Conservation (phyloP, 352 stramenopile genomes). For the Hyaloperonospora arabidopsidis region DNA sequence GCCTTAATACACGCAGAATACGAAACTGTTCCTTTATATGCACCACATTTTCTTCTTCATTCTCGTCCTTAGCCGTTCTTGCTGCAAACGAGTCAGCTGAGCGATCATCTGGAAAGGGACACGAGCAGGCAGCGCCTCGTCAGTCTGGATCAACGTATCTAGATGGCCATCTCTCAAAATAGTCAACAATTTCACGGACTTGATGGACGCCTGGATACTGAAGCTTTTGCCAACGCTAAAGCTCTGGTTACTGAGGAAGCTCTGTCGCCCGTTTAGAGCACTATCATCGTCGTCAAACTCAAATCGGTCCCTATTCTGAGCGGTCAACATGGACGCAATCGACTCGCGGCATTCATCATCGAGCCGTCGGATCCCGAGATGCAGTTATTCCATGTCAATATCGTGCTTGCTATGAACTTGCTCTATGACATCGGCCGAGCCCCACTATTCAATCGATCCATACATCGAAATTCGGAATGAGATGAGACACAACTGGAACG, state of each 20-base stretch:
- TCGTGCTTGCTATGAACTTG: slow-evolving; percentile 37
- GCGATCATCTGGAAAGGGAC: slow-evolving; percentile 45
- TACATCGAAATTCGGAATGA: slow-evolving; percentile 10
- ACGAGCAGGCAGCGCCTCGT: slow-evolving; percentile 32
- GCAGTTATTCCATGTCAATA: slow-evolving; percentile 38
- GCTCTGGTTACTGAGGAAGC: background rate
- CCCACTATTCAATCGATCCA: slow-evolving; percentile 27
- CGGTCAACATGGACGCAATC: slow-evolving; percentile 42
- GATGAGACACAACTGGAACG: slow-evolving; percentile 14
- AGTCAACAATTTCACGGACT: slow-evolving; percentile 19
- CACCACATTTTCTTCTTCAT: slow-evolving; percentile 38
- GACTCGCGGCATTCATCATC: slow-evolving; percentile 53
- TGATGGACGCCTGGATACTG: slow-evolving; percentile 17
- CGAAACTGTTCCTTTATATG: slow-evolving; percentile 58
- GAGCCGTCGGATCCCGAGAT: slow-evolving; percentile 32
- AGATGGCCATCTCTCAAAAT: slow-evolving; percentile 17
- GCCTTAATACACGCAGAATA: slow-evolving; percentile 44
- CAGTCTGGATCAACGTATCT: slow-evolving; percentile 15
- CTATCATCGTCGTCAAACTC: slow-evolving; percentile 31
- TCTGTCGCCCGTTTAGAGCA: slow-evolving; percentile 8
- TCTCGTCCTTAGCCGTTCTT: slow-evolving; percentile 38
- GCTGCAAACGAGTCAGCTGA: slow-evolving; percentile 47
- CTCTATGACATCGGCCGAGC: slow-evolving; percentile 39
- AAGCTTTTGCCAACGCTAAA: slow-evolving; percentile 9
- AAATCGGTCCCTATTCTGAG: slow-evolving; percentile 36